Conservation (phyloP, 2,329 filamentous ascomycete species). For the Penicillium sp. region DNA sequence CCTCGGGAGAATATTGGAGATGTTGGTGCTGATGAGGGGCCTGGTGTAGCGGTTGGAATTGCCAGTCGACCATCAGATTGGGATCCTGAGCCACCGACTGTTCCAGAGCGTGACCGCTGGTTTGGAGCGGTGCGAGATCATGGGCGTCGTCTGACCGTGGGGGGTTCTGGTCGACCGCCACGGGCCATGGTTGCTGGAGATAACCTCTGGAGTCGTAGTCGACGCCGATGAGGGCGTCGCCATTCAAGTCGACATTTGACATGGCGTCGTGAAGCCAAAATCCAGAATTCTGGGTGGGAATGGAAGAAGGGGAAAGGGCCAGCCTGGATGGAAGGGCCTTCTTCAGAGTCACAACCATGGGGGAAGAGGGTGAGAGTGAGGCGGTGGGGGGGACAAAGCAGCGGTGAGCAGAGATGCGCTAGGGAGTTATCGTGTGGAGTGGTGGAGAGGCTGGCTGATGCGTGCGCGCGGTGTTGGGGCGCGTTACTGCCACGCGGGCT, state of each 20-base stretch:
- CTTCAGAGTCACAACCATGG: constrained; percentile 28
- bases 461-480: constrained; percentile 5
- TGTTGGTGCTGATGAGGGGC: constrained; percentile 35
- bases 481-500: constrained; percentile 5
- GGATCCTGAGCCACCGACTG: constrained; percentile 45
- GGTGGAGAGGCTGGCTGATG: constrained; percentile 21
- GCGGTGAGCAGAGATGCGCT: constrained; percentile 45
- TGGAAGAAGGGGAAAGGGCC: constrained; percentile 28
- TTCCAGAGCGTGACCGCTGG: constrained; percentile 44
- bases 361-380: constrained; percentile 25
- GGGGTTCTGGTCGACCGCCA: constrained; percentile 42
- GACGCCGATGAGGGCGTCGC: constrained; percentile 47
- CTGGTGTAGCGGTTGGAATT: constrained; percentile 43
- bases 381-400: constrained; percentile 46
- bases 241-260: constrained; percentile 46
- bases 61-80: constrained; percentile 47
- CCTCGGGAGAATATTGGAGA: constrained; percentile 48
- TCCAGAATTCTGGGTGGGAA: constrained; percentile 30
- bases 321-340: constrained; percentile 32
- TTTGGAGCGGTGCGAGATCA: constrained; percentile 45
- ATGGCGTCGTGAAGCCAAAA: constrained; percentile 37
- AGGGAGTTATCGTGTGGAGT: constrained; percentile 36
- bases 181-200: constrained; percentile 45
- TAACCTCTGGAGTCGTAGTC: constrained; percentile 50
- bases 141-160: constrained; percentile 39